These are phyloP conservation scores for Gossypium stocksii DNA, from an alignment of 345 rosid genomes.

Conservation along the genomic window DNA sequence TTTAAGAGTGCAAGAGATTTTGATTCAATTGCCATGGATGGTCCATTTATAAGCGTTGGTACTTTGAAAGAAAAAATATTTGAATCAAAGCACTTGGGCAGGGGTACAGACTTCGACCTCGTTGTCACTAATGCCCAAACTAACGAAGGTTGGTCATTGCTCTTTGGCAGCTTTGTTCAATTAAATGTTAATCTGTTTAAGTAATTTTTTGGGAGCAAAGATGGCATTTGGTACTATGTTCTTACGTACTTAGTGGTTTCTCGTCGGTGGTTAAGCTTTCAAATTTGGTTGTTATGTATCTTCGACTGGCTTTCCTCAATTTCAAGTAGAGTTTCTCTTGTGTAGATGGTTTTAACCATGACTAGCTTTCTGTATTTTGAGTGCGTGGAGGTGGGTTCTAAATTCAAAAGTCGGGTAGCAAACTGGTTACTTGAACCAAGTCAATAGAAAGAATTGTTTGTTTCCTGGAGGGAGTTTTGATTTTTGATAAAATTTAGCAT, in stretches of 20 bases:
- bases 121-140: conserved; percentile 98
- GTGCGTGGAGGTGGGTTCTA: not conserved
- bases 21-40: conserved; percentile 90
- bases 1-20: conserved; percentile 99
- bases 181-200: conserved; percentile 9
- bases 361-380: not conserved
- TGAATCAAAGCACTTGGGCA: conserved; percentile 98
- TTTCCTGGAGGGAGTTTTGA: not conserved
- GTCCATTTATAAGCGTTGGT: conserved; percentile 96
- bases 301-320: not conserved
- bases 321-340: not conserved
- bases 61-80: conserved; percentile 96
- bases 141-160: conserved; percentile 86
- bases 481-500: not conserved
- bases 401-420: not conserved
- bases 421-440: not conserved
- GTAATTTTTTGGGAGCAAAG: not conserved
- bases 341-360: not conserved
- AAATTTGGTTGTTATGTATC: not conserved
- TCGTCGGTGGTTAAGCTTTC: not conserved
- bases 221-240: not conserved
- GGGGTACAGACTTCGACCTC: conserved; percentile 96
- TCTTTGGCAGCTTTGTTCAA: conserved; percentile 15
- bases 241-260: not conserved
- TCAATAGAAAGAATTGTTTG: not conserved